Base-by-base conservation (phyloP, 169 alveolate species). In the Plasmodium yoelii region DNA sequence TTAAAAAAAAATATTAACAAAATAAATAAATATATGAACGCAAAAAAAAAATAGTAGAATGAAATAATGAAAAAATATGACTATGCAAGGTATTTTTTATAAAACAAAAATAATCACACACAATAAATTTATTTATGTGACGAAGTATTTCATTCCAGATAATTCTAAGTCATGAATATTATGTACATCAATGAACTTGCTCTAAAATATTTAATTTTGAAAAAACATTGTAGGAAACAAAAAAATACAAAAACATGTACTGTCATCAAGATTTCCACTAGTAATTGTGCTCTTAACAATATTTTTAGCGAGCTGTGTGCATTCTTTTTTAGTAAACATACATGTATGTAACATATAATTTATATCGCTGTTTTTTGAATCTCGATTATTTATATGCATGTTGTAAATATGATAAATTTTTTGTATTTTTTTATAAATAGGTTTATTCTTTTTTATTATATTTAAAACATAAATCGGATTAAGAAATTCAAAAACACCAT, bases 181-280 rank as follows among this genome's bases (percentile, higher is more conserved):
- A 3, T 34, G 42, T 9, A 63, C 10, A 28, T 34, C 13, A 61
- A 15, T 2, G 5, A 13, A 26, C 24, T 0, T 63, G 12, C 39
- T 24, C 39, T 26, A 63, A 63, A 28, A 63, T 9, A 5, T 1
- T 24, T 68, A 42, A 5, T 15, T 2, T 0, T 34, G 60, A 68
- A 44, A 44, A 49, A 68, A 47, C 64, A 49, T 19, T 7, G 88
- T 75, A 19, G 90, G 90, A 59, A 82, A 82, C 44, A 82, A 39
- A 34, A 82, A 82, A 5, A 82, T 28, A 34, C 90, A 82, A 47
- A 82, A 82, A 56, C 90, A 82, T 19, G 90, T 39, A 19, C 90
- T 82, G 22, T 82, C 90, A 72, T 82, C 90, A 56, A 55, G 9
- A 82, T 82, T 82, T 15, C 90, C 90, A 15, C 13, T 44, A 15